A percentile compares a stretch with the other conserved stretches of the same genome.
These are phyloP conservation scores for Wallacemonas collosoma DNA, from an alignment of 208 protist species.

Conservation along the genomic window DNA sequence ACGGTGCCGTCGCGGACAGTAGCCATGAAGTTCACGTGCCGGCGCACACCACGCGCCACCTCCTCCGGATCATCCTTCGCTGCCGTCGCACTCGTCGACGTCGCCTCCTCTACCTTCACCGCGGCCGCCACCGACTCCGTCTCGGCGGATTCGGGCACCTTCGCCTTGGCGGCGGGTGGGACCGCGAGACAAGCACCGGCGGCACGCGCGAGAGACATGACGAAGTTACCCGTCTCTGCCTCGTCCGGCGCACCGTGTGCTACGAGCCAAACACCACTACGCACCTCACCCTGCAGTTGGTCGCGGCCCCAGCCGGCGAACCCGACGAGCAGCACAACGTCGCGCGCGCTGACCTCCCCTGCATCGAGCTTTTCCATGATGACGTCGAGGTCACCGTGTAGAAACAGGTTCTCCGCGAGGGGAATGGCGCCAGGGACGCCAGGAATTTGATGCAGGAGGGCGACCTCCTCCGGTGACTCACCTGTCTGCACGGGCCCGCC, in stretches of 20 bases:
- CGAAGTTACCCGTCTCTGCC: slow-evolving; percentile 41
- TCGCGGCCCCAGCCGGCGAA: slow-evolving; percentile 76
- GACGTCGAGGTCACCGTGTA: slow-evolving; percentile 73
- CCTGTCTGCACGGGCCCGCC: slow-evolving; percentile 76
- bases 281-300: slow-evolving; percentile 78
- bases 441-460: slow-evolving; percentile 73
- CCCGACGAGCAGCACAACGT: slow-evolving; percentile 79
- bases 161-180: slow-evolving; percentile 2
- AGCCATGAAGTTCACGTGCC: slow-evolving; percentile 14
- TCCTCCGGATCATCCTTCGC: slow-evolving; percentile 1
- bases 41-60: slow-evolving; percentile 6
- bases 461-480: slow-evolving; percentile 65
- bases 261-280: slow-evolving; percentile 72
- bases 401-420: slow-evolving; percentile 57
- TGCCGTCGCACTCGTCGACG: neutral
- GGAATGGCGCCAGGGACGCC: slow-evolving; percentile 63
- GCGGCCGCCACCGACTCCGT: neutral
- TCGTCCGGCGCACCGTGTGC: slow-evolving; percentile 32
- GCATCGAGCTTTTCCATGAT: slow-evolving; percentile 63
- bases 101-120: neutral
- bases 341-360: slow-evolving; percentile 44
- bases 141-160: neutral
- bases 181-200: slow-evolving; percentile 18
- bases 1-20: slow-evolving; percentile 24
- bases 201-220: slow-evolving; percentile 50